These are phyloP conservation scores for Pichia sp. DNA, from an alignment of 1,139 yeast species.

Conservation along the genomic window DNA sequence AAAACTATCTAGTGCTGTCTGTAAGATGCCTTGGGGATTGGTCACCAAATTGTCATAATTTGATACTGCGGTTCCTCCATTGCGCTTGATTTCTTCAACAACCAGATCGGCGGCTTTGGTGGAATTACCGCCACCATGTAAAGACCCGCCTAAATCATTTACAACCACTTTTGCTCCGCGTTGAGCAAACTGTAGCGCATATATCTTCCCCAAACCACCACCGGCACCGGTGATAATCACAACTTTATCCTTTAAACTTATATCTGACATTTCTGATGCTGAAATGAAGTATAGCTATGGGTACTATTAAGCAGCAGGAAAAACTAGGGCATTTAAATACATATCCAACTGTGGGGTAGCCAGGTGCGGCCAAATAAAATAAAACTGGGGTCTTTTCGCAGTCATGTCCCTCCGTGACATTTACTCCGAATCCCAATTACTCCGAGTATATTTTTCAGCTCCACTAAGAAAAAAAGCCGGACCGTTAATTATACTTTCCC, in stretches of 20 bases:
- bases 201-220: constrained; percentile 88
- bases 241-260: constrained; percentile 53
- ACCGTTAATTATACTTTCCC: too few species aligned
- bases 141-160: constrained; percentile 85
- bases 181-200: constrained; percentile 79
- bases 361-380: too few species aligned
- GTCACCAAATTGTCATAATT: constrained; percentile 88
- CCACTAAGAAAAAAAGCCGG: too few species aligned
- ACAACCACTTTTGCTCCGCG: constrained; percentile 92
- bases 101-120: constrained; percentile 79
- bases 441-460: too few species aligned
- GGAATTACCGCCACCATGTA: constrained; percentile 56
- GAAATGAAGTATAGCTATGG: too few species aligned
- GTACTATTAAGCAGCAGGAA: too few species aligned
- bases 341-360: too few species aligned
- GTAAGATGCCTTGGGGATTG: constrained; percentile 74
- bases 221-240: constrained; percentile 96
- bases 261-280: constrained; percentile 1
- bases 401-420: too few species aligned
- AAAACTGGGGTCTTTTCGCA: too few species aligned
- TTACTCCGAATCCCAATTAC: too few species aligned
- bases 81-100: constrained; percentile 68
- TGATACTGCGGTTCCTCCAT: constrained; percentile 87
- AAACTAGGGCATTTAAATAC: too few species aligned
- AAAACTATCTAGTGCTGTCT: constrained; percentile 78